phyloP scores from a whole-genome alignment of 257 asterid genomes.

The Lavandula angustifolia region DNA sequence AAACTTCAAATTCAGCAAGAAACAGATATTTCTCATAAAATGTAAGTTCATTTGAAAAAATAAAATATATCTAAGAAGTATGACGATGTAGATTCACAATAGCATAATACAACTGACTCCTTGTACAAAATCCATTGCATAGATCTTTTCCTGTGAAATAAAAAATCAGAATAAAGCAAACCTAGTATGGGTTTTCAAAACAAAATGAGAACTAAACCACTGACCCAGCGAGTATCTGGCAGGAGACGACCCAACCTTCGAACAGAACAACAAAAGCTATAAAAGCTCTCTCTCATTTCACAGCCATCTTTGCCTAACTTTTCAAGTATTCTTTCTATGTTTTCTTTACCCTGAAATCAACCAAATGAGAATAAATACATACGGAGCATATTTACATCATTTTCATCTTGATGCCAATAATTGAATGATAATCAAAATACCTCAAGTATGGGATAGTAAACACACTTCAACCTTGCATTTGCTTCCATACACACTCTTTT shows the following conservation, averaged over 20 bases:
- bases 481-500: constrained; percentile 44
- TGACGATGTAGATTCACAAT: neutral
- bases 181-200: neutral
- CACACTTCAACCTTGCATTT: constrained; percentile 73
- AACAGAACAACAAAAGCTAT: constrained; percentile 59
- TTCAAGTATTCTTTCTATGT: constrained; percentile 48
- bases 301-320: constrained; percentile 45
- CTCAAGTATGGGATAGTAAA: constrained; percentile 64
- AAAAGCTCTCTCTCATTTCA: constrained; percentile 53
- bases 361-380: constrained; percentile 24
- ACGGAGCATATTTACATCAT: constrained; percentile 18
- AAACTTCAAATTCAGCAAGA: constrained; percentile 11
- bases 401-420: constrained; percentile 24
- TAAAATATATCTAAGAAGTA: neutral
- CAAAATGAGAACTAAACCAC: constrained; percentile 26
- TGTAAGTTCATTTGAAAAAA: neutral
- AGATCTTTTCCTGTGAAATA: neutral
- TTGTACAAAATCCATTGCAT: constrained; percentile 1
- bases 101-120: neutral
- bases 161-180: neutral
- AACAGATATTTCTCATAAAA: constrained; percentile 1
- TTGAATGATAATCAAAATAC: constrained; percentile 32
- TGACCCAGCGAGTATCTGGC: constrained; percentile 87
- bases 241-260: constrained; percentile 85
- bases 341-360: constrained; percentile 65